Evolutionary conservation across 345 rosid genomes (phyloP).

Genomic region (Stellera chamaejasme): DNA sequence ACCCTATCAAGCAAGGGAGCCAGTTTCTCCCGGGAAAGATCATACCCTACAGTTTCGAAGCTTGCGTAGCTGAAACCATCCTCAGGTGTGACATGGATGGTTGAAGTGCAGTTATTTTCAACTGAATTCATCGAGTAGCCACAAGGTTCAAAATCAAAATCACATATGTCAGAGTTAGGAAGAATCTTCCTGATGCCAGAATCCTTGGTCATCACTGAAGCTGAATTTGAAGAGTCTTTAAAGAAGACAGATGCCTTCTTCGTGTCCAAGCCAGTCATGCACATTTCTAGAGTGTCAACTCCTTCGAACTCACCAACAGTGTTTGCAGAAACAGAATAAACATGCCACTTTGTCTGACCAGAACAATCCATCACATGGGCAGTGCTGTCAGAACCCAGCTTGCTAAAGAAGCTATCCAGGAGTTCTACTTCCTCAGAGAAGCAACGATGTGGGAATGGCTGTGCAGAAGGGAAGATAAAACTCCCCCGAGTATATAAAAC

Average conservation of each 20-base stretch:
- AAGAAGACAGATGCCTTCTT: slow-evolving; percentile 65
- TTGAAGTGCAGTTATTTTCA: slow-evolving; percentile 73
- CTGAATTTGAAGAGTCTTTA: slow-evolving; percentile 43
- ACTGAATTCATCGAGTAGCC: slow-evolving; percentile 97
- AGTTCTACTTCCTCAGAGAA: slow-evolving; percentile 85
- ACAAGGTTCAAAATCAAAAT: slow-evolving; percentile 91
- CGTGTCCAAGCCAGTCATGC: slow-evolving; percentile 87
- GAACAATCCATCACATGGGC: slow-evolving; percentile 72
- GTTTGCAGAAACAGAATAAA: slow-evolving; percentile 68
- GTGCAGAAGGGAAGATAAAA: slow-evolving; percentile 79
- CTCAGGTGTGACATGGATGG: slow-evolving; percentile 89
- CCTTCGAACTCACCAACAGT: slow-evolving; percentile 8
- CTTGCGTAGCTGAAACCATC: slow-evolving; percentile 97
- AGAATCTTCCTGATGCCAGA: slow-evolving; percentile 92
- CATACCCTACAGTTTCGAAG: slow-evolving; percentile 83
- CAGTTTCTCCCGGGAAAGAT: slow-evolving; percentile 31
- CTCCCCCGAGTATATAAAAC: slow-evolving; percentile 89
- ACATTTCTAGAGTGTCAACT: slow-evolving; percentile 76
- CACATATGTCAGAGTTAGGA: slow-evolving; percentile 76
- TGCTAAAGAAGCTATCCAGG: slow-evolving; percentile 53
- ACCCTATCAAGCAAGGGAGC: slow-evolving; percentile 58
- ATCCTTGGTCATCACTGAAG: slow-evolving; percentile 47
- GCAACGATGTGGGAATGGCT: slow-evolving; percentile 75
- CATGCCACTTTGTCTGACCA: slow-evolving; percentile 72
- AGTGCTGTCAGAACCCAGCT: slow-evolving; percentile 47